Evolutionary conservation across 2,329 filamentous ascomycete species (phyloP).

Genomic region (Pestalotiopsis sp.): DNA sequence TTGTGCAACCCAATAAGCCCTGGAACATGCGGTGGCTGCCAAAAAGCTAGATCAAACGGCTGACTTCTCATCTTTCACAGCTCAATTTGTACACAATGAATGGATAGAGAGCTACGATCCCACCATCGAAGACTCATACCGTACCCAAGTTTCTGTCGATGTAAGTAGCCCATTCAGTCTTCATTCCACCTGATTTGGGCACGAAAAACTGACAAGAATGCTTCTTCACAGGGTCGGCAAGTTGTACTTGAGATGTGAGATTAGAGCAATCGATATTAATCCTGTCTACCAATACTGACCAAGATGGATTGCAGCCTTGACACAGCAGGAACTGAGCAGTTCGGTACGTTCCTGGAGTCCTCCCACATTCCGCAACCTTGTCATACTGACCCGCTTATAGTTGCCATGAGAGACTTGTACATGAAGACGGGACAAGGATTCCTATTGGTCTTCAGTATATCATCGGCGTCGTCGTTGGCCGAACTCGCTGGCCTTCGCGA

Average conservation of each 20-base stretch:
- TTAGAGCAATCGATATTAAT: conserved; percentile 17
- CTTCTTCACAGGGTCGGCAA: conserved; percentile 70
- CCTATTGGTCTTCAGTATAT: conserved; percentile 89
- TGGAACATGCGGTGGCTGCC: not conserved
- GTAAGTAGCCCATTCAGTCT: too few relatives aligned
- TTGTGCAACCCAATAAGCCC: not conserved
- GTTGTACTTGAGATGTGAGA: conserved; percentile 86
- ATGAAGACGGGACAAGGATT: conserved; percentile 95
- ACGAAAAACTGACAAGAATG: conserved; percentile 31
- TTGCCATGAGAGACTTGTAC: conserved; percentile 77
- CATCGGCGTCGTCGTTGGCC: conserved; percentile 78
- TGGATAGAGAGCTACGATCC: conserved; percentile 90
- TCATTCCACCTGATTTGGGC: not conserved
- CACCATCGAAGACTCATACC: conserved; percentile 78
- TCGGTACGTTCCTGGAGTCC: conserved; percentile 64
- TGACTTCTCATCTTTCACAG: conserved; percentile 43
- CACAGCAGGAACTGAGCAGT: conserved; percentile 90
- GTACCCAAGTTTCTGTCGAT: conserved; percentile 79
- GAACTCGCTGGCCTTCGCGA: conserved; percentile 82
- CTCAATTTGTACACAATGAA: conserved; percentile 91
- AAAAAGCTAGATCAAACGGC: not conserved
- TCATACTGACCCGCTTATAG: conserved; percentile 36
- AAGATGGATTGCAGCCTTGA: conserved; percentile 64
- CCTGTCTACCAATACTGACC: conserved; percentile 27
- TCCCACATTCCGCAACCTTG: conserved; percentile 12